Evolutionary conservation across 2,329 filamentous ascomycete species (phyloP).

Genomic region (Diplocarpon rosae): DNA sequence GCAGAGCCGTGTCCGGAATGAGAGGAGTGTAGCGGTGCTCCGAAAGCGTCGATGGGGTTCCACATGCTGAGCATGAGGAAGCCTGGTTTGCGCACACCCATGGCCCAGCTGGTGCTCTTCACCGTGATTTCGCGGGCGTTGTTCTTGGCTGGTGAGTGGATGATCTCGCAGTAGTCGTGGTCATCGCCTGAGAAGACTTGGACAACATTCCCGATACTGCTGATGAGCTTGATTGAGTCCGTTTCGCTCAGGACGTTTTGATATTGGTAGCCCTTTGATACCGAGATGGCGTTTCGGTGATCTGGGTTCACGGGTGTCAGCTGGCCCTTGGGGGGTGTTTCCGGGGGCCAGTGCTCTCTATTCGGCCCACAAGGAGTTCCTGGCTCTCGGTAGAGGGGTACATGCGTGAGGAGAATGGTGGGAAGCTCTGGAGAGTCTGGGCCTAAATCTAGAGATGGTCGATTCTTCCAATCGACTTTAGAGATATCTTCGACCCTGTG

Average conservation of each 20-base stretch:
- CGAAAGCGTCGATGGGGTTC: slow-evolving; percentile 68
- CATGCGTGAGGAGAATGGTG: slow-evolving; percentile 80
- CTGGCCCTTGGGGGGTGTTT: slow-evolving; percentile 49
- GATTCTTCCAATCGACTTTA: slow-evolving; percentile 30
- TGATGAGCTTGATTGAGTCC: slow-evolving; percentile 65
- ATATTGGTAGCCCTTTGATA: slow-evolving; percentile 82
- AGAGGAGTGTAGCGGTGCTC: slow-evolving; percentile 32
- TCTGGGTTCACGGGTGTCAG: slow-evolving; percentile 44
- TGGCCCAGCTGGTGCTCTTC: slow-evolving; percentile 90
- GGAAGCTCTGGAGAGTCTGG: slow-evolving; percentile 53
- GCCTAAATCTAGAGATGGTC: slow-evolving; percentile 32
- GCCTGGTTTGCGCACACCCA: slow-evolving; percentile 82
- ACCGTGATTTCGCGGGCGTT: slow-evolving; percentile 76
- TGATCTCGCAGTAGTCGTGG: slow-evolving; percentile 92
- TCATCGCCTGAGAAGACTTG: slow-evolving; percentile 94
- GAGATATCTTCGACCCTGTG: slow-evolving; percentile 46
- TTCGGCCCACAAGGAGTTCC: slow-evolving; percentile 81
- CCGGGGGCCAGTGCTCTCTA: slow-evolving; percentile 73
- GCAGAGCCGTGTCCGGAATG: slow-evolving; percentile 24
- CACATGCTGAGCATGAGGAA: slow-evolving; percentile 84
- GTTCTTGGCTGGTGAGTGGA: slow-evolving; percentile 52
- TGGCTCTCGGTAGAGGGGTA: slow-evolving; percentile 72
- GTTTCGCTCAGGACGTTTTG: slow-evolving; percentile 79
- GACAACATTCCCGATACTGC: slow-evolving; percentile 68
- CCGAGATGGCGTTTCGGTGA: slow-evolving; percentile 65